phyloP scores from a whole-genome alignment of 1,284 basidiomycete species.

The Marasmius sp. region DNA sequence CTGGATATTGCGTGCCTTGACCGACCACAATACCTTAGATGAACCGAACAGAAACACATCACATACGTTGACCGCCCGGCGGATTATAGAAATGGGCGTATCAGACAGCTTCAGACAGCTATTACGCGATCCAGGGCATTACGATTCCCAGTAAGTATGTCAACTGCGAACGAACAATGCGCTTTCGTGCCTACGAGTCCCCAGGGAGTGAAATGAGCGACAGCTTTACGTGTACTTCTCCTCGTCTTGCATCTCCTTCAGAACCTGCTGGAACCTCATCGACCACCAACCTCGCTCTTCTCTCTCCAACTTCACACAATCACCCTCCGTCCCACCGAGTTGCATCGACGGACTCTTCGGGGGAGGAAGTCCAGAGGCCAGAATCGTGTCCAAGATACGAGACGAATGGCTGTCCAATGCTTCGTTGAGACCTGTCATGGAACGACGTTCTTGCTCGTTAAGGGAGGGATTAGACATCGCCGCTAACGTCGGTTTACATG shows the following conservation, averaged over 20 bases:
- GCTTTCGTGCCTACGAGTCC: too few relatives aligned
- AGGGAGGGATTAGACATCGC: slow-evolving; percentile 8
- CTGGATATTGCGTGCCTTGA: too few relatives aligned
- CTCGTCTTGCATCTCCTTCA: slow-evolving; percentile 46
- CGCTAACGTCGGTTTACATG: slow-evolving; percentile 8
- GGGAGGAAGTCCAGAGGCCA: slow-evolving; percentile 59
- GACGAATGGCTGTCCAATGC: slow-evolving; percentile 37
- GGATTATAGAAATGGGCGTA: too few relatives aligned
- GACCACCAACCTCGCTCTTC: slow-evolving; percentile 83
- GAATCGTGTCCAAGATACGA: slow-evolving; percentile 49
- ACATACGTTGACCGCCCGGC: too few relatives aligned
- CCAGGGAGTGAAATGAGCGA: not conserved
- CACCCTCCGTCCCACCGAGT: slow-evolving; percentile 28
- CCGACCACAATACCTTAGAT: too few relatives aligned
- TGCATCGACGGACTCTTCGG: slow-evolving; percentile 71
- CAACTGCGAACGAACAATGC: too few relatives aligned
- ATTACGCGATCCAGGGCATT: too few relatives aligned
- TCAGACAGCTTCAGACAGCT: too few relatives aligned
- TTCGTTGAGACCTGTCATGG: not conserved
- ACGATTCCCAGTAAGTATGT: too few relatives aligned
- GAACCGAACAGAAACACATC: too few relatives aligned
- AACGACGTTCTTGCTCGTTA: not conserved
- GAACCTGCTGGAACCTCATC: slow-evolving; percentile 67
- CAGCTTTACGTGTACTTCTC: not conserved
- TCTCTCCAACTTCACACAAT: slow-evolving; percentile 40